Evolutionary conservation across 164 flowering plant species (phyloP).

Genomic region (Cinnamomum chago): DNA sequence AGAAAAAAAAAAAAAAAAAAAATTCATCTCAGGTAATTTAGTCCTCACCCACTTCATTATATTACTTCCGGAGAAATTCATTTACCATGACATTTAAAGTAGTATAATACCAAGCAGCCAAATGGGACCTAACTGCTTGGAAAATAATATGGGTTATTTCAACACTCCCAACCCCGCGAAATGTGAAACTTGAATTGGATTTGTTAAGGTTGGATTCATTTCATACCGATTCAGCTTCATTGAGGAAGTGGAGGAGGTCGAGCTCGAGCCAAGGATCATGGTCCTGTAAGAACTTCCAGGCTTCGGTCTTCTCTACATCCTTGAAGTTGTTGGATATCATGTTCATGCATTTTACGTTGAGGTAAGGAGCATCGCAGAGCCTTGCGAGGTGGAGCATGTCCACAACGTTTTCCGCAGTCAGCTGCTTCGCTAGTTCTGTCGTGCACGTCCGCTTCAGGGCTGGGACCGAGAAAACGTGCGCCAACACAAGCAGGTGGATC

Average conservation of each 20-base stretch:
- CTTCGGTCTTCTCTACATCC: constrained; percentile 73
- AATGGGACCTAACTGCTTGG: no score
- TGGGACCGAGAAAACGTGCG: constrained; percentile 71
- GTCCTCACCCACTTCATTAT: no score
- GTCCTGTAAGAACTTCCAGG: constrained; percentile 75
- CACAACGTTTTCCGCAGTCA: constrained; percentile 67
- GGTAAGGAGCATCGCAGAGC: constrained; percentile 80
- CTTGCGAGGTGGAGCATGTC: constrained; percentile 78
- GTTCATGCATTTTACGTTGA: constrained; percentile 73
- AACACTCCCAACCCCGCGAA: no score
- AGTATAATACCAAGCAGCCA: no score
- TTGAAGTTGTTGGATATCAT: constrained; percentile 48
- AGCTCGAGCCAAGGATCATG: constrained; percentile 88
- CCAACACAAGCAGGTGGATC: constrained; percentile 71
- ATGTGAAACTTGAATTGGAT: no score
- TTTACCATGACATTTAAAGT: no score
- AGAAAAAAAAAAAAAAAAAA: no score
- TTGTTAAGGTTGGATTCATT: not conserved
- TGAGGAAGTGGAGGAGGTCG: constrained; percentile 73
- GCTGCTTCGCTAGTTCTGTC: constrained; percentile 37
- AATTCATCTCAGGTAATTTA: no score
- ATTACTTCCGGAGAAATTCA: no score
- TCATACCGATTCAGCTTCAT: constrained; percentile 68
- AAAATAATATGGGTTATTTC: no score
- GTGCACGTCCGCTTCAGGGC: constrained; percentile 65